Conservation (phyloP, 2,329 filamentous ascomycete genomes). For the Chalaropsis ovoidea region DNA sequence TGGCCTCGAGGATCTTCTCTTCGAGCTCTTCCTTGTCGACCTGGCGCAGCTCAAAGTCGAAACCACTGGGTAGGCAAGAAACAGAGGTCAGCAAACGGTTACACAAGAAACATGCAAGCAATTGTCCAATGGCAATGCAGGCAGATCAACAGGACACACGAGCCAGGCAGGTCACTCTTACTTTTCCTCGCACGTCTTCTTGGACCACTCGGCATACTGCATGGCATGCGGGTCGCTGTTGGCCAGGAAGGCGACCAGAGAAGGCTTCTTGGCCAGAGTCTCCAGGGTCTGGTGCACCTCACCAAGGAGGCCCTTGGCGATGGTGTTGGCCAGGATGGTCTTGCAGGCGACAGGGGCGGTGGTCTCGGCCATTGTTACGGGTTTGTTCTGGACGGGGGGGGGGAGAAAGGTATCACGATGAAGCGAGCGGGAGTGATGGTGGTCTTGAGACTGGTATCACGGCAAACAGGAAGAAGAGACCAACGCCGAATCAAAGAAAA, state of each 20-base stretch:
- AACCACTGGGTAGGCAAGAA: constrained; percentile 52
- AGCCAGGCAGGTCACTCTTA: constrained; percentile 41
- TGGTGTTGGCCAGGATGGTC: constrained; percentile 78
- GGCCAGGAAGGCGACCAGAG: constrained; percentile 82
- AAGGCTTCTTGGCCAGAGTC: constrained; percentile 61
- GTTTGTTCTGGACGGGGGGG: background rate
- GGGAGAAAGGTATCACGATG: background rate
- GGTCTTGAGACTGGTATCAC: background rate
- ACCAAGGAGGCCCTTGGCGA: constrained; percentile 68
- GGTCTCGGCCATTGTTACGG: constrained; percentile 19
- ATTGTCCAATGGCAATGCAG: background rate
- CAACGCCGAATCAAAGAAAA: background rate
- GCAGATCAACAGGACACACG: constrained; percentile 3
- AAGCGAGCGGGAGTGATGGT: background rate
- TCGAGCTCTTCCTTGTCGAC: constrained; percentile 83
- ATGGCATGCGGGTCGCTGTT: constrained; percentile 83
- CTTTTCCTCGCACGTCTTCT: constrained; percentile 94
- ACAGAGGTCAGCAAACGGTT: constrained; percentile 7
- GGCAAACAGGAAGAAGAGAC: background rate
- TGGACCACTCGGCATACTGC: constrained; percentile 94
- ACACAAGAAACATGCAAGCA: background rate
- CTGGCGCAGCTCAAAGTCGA: constrained; percentile 74
- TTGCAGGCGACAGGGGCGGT: constrained; percentile 55
- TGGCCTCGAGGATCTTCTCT: constrained; percentile 76
- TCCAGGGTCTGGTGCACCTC: constrained; percentile 70